phyloP scores from a whole-genome alignment of 139 green algal species.

The Chlorella vulgaris region DNA sequence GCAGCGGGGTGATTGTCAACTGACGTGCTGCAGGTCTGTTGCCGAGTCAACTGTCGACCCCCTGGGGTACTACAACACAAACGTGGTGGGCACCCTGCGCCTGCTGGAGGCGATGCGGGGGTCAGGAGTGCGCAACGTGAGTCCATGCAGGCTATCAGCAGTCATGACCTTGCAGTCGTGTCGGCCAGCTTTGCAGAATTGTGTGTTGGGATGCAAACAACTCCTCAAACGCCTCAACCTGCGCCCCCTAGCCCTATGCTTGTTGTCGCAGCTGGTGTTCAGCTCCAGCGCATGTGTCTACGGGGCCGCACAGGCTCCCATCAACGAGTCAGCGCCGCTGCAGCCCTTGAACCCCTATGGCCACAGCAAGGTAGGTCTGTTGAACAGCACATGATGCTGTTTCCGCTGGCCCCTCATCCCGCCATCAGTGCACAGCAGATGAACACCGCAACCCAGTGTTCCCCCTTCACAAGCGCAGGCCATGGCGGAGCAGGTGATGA shows the following conservation, averaged over 20 bases:
- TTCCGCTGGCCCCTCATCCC: background rate
- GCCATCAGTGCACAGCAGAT: no score
- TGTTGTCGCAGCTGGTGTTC: slow-evolving; percentile 9
- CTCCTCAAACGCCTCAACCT: background rate
- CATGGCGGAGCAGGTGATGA: slow-evolving; percentile 92
- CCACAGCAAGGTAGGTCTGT: slow-evolving; percentile 77
- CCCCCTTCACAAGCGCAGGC: slow-evolving; percentile 43
- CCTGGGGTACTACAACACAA: slow-evolving; percentile 97
- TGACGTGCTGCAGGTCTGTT: background rate
- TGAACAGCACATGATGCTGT: background rate
- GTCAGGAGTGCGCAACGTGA: background rate
- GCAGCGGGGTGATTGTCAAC: no score
- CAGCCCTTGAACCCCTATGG: slow-evolving; percentile 89
- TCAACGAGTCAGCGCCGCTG: slow-evolving; percentile 84
- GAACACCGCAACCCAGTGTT: no score
- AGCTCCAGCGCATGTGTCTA: background rate
- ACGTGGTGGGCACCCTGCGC: slow-evolving; percentile 85
- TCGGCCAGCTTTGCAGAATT: no score
- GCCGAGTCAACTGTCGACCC: slow-evolving; percentile 10
- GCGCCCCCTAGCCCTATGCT: background rate
- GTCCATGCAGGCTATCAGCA: background rate
- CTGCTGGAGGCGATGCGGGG: slow-evolving; percentile 83
- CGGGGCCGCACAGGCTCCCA: slow-evolving; percentile 67
- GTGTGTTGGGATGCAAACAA: no score
- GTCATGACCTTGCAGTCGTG: background rate